Conservation (phyloP, 805 yeast genomes). For the Cephaloascus fragrans region DNA sequence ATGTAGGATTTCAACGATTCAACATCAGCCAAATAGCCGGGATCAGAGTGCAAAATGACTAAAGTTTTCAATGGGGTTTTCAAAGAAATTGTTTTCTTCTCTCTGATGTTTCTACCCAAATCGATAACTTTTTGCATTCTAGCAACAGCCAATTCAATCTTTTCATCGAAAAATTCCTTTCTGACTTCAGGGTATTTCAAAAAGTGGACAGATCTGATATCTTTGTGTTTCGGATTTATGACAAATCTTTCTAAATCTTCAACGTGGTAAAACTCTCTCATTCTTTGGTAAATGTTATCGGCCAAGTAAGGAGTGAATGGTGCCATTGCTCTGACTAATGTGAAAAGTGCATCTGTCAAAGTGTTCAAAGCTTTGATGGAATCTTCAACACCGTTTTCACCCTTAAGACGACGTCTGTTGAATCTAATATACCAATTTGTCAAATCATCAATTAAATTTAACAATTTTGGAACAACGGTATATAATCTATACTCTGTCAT, state of each 20-base stretch:
- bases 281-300: slow-evolving; percentile 76
- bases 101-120: slow-evolving; percentile 92
- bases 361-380: slow-evolving; percentile 84
- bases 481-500: slow-evolving; percentile 86
- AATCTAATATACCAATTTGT: slow-evolving; percentile 99
- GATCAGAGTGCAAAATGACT: slow-evolving; percentile 77
- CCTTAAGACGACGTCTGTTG: slow-evolving; percentile 96
- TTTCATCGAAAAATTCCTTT: slow-evolving; percentile 69
- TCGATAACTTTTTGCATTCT: slow-evolving; percentile 98
- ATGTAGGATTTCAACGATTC: slow-evolving; percentile 71
- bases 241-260: slow-evolving; percentile 37
- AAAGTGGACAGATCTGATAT: slow-evolving; percentile 86
- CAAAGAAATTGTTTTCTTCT: slow-evolving; percentile 85
- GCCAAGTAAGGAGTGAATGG: slow-evolving; percentile 97
- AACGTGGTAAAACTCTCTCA: slow-evolving; percentile 53
- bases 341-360: slow-evolving; percentile 80
- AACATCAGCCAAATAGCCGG: slow-evolving; percentile 65
- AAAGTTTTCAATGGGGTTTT: slow-evolving; percentile 90
- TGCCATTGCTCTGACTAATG: slow-evolving; percentile 92
- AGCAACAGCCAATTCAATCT: slow-evolving; percentile 77
- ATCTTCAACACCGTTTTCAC: slow-evolving; percentile 80
- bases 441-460: slow-evolving; percentile 82
- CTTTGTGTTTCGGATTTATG: slow-evolving; percentile 37
- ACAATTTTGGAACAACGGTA: slow-evolving; percentile 90
- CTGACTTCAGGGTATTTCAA: slow-evolving; percentile 81